These are phyloP conservation scores for Chrysanthemum lavandulifolium DNA, from an alignment of 129 eudicot genomes.

Conservation along the genomic window DNA sequence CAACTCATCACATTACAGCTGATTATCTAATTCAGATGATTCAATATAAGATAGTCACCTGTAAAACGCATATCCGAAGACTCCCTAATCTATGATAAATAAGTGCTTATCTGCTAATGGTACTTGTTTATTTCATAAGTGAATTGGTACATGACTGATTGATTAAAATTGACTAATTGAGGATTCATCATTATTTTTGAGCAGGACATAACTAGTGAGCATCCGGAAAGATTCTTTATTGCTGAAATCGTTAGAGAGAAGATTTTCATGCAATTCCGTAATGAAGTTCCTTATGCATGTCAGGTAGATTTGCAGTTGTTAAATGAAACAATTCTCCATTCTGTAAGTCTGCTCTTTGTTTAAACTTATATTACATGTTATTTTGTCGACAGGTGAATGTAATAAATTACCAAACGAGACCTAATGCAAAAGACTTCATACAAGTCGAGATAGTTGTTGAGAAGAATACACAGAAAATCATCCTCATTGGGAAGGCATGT, in stretches of 20 bases:
- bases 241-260: conserved; percentile 93
- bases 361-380: background rate
- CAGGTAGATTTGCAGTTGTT: conserved; percentile 53
- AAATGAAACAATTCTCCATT: background rate
- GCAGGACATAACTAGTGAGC: conserved; percentile 96
- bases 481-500: conserved; percentile 87
- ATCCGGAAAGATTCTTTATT: conserved; percentile 95
- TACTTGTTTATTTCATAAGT: background rate
- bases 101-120: background rate
- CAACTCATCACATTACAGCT: background rate
- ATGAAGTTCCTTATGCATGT: conserved; percentile 97
- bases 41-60: background rate
- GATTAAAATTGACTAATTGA: background rate
- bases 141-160: background rate
- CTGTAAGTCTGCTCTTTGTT: background rate
- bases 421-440: conserved; percentile 92
- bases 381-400: conserved; percentile 75
- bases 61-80: background rate
- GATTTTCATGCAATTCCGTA: conserved; percentile 95
- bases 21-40: background rate
- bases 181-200: conserved; percentile 1
- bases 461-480: conserved; percentile 91
- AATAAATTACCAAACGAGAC: conserved; percentile 80
- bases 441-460: conserved; percentile 97
- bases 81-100: conserved; percentile 12